Percentiles rank a stretch among this genome's conserved stretches.
Evolutionary conservation across 768 basidiomycete genomes (phyloP).

Genomic region (Russula lepida): DNA sequence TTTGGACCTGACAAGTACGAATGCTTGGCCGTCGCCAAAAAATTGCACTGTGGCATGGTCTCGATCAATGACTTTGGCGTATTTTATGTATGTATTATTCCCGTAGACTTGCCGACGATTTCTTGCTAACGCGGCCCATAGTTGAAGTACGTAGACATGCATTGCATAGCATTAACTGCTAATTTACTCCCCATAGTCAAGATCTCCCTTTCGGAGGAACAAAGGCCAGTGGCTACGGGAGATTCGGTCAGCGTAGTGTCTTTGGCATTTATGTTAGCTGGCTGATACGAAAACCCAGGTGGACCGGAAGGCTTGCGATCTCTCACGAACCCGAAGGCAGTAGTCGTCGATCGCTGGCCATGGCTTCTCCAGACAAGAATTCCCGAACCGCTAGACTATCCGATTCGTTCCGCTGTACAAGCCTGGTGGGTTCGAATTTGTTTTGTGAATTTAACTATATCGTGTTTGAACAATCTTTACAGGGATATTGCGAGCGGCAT

Average conservation of each 20-base stretch:
- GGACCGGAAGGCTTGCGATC: conserved; percentile 90
- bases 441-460: neutral
- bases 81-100: conserved; percentile 55
- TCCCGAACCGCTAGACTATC: conserved; percentile 81
- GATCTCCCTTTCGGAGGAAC: conserved; percentile 92
- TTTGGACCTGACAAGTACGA: conserved; percentile 69
- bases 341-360: conserved; percentile 82
- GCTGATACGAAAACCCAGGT: conserved; percentile 35
- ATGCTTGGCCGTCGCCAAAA: conserved; percentile 71
- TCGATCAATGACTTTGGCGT: conserved; percentile 91
- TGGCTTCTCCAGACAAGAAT: conserved; percentile 76
- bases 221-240: conserved; percentile 87
- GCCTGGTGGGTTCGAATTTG: conserved; percentile 54
- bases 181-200: conserved; percentile 46
- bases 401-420: conserved; percentile 57
- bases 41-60: conserved; percentile 93
- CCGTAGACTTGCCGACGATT: conserved; percentile 8
- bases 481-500: conserved; percentile 48
- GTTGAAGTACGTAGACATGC: conserved; percentile 51
- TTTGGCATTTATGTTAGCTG: conserved; percentile 11
- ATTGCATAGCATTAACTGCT: conserved; percentile 3
- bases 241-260: conserved; percentile 56
- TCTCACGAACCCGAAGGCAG: conserved; percentile 81
- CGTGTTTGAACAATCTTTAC: neutral
- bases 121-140: conserved; percentile 27